Conservation (phyloP, 1,284 basidiomycete species). For the Cryptococcus neoformans region DNA sequence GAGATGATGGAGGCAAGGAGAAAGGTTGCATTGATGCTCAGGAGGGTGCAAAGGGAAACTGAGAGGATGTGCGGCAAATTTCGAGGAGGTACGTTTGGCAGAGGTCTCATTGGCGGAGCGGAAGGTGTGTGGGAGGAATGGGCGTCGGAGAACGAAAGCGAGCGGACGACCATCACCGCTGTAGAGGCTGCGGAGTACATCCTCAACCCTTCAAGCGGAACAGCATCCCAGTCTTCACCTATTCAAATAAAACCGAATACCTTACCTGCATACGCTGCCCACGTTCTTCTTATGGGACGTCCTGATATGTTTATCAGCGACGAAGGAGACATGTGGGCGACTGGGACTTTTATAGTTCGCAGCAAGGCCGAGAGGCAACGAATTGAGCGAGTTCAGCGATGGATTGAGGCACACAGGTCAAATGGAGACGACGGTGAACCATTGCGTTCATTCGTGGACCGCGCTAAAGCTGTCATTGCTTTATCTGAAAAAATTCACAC, state of each 20-base stretch:
- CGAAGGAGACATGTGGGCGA: constrained; percentile 56
- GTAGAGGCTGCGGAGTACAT: constrained; percentile 32
- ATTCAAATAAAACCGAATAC: constrained; percentile 22
- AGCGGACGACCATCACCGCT: constrained; percentile 22
- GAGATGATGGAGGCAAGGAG: constrained; percentile 35
- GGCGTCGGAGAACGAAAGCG: constrained; percentile 8
- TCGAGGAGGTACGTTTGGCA: constrained; percentile 9
- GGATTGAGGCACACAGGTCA: constrained; percentile 49
- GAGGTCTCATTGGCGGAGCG: constrained; percentile 25
- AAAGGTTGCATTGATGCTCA: constrained; percentile 31
- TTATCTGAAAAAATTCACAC: constrained; percentile 32
- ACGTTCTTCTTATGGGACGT: constrained; percentile 68
- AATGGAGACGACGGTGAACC: constrained; percentile 44
- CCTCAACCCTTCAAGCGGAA: constrained; percentile 14
- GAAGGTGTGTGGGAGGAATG: constrained; percentile 35
- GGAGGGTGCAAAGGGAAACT: constrained; percentile 35
- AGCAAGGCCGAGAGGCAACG: constrained; percentile 61
- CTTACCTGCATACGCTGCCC: constrained; percentile 59
- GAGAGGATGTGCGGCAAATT: constrained; percentile 37
- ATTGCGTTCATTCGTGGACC: constrained; percentile 59
- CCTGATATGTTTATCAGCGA: constrained; percentile 64
- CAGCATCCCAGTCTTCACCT: not conserved
- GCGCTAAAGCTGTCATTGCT: constrained; percentile 56
- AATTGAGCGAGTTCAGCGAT: constrained; percentile 57
- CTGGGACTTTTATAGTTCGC: constrained; percentile 66